Evolutionary conservation across 106 monocot species (phyloP), one percentile per base, ranked within the genome.

Genomic region (Dendrobium chrysotoxum): DNA sequence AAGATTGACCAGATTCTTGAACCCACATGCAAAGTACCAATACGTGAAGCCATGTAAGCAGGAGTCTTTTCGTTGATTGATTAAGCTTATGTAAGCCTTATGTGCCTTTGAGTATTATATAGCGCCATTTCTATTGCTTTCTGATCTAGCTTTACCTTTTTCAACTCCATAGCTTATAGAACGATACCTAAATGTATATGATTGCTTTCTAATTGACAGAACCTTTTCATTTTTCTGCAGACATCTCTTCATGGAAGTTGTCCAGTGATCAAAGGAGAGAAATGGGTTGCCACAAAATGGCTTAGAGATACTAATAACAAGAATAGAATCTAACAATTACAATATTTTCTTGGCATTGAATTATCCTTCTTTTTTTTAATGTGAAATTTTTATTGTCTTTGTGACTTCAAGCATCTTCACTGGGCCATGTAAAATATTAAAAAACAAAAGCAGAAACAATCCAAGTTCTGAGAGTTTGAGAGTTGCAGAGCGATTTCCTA

Each of bases 201-300:
- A 16, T 50, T 50, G 50, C 50, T 23, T 70, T 16, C 35, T 35
- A 35, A 70, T 70, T 70, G 70, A 35, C 35, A 35, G 64, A n/a
- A 31, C 0, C 70, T 7, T 78, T 38, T 21, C 2, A 28, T 77
- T 57, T 53, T 21, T 54, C 28, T 81, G 82, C 85, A 98, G 97
- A 89, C 82, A 31, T 97, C 97, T 40, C 88, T 98, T 75, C 97
- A 94, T 72, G 97, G 97, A 25, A 94, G 97, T 81, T 98, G 97
- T 66, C 88, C 97, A 17, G 94, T 98, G 66, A 87, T 92, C 53
- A 92, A 87, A 88, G 94, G 94, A 0, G 89, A 98, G 86, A 94
- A 94, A 87, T 95, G 98, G 94, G 94, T 98, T 9, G 94, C 94
- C 5, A 98, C 98, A 41, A 98, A 98, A 80, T 98, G 94, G 94